These are phyloP conservation scores for Hymenoscyphus scutula DNA, from an alignment of 2,329 filamentous ascomycete species.

Conservation along the genomic window DNA sequence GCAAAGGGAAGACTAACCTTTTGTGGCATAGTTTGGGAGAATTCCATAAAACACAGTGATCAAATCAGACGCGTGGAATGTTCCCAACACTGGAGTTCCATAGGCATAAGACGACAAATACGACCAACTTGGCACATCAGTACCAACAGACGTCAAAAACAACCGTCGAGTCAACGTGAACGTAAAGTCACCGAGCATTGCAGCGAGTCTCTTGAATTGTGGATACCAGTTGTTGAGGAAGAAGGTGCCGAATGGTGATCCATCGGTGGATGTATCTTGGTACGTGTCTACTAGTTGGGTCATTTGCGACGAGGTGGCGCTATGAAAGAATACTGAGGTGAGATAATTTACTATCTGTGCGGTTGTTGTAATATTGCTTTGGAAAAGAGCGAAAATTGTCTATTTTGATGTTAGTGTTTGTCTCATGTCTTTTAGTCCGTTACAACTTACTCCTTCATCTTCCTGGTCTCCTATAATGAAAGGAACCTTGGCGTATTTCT, in stretches of 20 bases:
- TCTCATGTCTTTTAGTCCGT: background rate
- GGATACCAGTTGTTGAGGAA: constrained; percentile 70
- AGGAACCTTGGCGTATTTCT: constrained; percentile 58
- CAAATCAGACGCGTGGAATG: constrained; percentile 71
- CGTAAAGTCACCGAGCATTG: constrained; percentile 70
- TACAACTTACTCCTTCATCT: constrained; percentile 61
- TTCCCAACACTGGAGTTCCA: constrained; percentile 70
- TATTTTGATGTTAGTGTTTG: background rate
- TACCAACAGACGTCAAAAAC: constrained; percentile 51
- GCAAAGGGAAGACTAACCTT: constrained; percentile 34
- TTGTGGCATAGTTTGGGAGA: constrained; percentile 48
- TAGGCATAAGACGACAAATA: constrained; percentile 73
- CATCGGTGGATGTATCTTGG: constrained; percentile 44
- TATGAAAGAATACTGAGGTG: constrained; percentile 55
- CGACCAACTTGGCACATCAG: constrained; percentile 64
- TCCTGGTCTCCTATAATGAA: constrained; percentile 72
- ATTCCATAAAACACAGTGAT: constrained; percentile 57
- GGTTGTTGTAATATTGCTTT: constrained; percentile 63
- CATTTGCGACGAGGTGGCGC: constrained; percentile 51
- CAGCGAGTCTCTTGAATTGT: constrained; percentile 73
- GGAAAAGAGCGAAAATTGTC: constrained; percentile 70
- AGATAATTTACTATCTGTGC: constrained; percentile 62
- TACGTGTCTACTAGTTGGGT: constrained; percentile 61
- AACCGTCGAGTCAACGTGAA: constrained; percentile 70
- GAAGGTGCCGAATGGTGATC: constrained; percentile 71